Evolutionary conservation across 768 basidiomycete genomes (phyloP).

Genomic region (Leccinum variicolor): DNA sequence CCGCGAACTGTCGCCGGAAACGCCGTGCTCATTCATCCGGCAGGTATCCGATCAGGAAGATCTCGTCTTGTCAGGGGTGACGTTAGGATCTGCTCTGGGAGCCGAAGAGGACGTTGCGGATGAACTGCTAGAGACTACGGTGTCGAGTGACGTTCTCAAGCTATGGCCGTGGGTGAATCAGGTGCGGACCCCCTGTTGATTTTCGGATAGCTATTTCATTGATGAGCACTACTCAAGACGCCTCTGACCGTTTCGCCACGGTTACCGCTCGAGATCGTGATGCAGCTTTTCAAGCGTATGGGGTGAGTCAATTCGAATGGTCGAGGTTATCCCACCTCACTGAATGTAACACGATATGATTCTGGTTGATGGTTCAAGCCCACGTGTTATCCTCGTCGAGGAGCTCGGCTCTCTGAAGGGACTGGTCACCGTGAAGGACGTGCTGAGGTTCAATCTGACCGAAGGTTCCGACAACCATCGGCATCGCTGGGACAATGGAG

Average conservation of each 20-base stretch:
- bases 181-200: slow-evolving; percentile 39
- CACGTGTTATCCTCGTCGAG: slow-evolving; percentile 94
- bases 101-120: slow-evolving; percentile 67
- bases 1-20: slow-evolving; percentile 58
- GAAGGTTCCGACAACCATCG: slow-evolving; percentile 50
- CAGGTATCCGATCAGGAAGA: slow-evolving; percentile 52
- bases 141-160: slow-evolving; percentile 55
- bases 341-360: background rate
- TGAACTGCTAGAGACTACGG: slow-evolving; percentile 60
- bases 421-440: slow-evolving; percentile 94
- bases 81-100: slow-evolving; percentile 49
- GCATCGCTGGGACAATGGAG: slow-evolving; percentile 57
- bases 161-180: slow-evolving; percentile 95
- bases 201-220: background rate
- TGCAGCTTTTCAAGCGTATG: slow-evolving; percentile 97
- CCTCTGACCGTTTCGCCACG: slow-evolving; percentile 91
- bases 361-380: slow-evolving; percentile 44
- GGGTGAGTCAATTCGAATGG: slow-evolving; percentile 58
- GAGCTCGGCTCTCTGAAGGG: slow-evolving; percentile 80
- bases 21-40: slow-evolving; percentile 66
- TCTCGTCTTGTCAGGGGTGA: slow-evolving; percentile 39
- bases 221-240: slow-evolving; percentile 50
- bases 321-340: background rate
- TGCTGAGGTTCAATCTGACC: slow-evolving; percentile 76
- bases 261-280: slow-evolving; percentile 91